These are phyloP conservation scores for Penstemon newberryi DNA, from an alignment of 257 asterid genomes.

Conservation along the genomic window DNA sequence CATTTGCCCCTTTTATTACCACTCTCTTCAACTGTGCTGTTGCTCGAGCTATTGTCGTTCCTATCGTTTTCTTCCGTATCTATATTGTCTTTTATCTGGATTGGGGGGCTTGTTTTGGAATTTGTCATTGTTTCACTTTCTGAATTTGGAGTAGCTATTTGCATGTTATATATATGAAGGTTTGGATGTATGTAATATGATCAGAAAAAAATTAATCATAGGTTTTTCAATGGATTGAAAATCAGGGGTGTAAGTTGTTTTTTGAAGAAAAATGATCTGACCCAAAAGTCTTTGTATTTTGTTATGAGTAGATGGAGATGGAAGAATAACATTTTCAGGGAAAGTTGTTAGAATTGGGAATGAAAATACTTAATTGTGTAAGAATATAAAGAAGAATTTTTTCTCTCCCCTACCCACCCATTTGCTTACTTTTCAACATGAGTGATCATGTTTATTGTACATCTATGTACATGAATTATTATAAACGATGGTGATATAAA, in stretches of 20 bases:
- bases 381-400: slow-evolving; percentile 54
- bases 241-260: slow-evolving; percentile 5
- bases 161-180: slow-evolving; percentile 21
- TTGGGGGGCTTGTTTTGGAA: slow-evolving; percentile 37
- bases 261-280: slow-evolving; percentile 24
- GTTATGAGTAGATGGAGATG: slow-evolving; percentile 41
- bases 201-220: background rate
- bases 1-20: slow-evolving; percentile 45
- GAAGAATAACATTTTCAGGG: slow-evolving; percentile 42
- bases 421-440: slow-evolving; percentile 28
- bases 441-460: slow-evolving; percentile 25
- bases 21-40: slow-evolving; percentile 84
- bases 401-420: slow-evolving; percentile 32
- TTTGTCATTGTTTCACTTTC: slow-evolving; percentile 35
- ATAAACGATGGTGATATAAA: slow-evolving; percentile 10
- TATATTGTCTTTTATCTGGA: slow-evolving; percentile 33
- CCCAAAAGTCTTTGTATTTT: slow-evolving; percentile 2
- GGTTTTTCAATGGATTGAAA: background rate
- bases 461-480: slow-evolving; percentile 20
- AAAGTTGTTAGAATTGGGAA: slow-evolving; percentile 86
- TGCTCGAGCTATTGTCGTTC: slow-evolving; percentile 63
- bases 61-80: slow-evolving; percentile 17
- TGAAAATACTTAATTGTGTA: slow-evolving; percentile 49
- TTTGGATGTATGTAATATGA: background rate
- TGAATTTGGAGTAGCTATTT: slow-evolving; percentile 26